Base-by-base conservation (phyloP, 257 asterid genomes). In the Thymus quinquecostatus region DNA sequence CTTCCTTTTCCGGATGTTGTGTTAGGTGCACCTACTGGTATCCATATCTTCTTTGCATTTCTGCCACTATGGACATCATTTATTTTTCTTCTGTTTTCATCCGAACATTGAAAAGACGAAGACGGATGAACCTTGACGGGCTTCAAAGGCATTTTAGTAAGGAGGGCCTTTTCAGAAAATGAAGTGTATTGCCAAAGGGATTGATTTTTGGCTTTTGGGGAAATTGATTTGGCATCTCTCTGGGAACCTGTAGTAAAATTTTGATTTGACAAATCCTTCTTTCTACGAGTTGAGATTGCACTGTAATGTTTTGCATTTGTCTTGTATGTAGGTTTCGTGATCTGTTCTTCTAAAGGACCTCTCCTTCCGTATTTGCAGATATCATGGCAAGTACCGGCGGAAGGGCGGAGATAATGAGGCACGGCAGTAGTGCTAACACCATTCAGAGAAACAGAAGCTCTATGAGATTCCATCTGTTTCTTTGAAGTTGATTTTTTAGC, bases 311-410 rank as follows among this genome's bases (percentile, higher is more conserved):
- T 76, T 8, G 51, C 51, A 9, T 7, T 59, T 73, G 69, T 71
- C 80, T 78, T 86, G 54, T 78, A 68, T 2, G 69, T 50, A 55
- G 83, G 76, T 65, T 57, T 71, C 75, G 60, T 57, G 34, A 81
- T 70, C 57, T 79, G 71, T 56, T 78, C 83, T 66, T 80, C 94
- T 44, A 38, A 38, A 40, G 75, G 51, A 32, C 73, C 80, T 47
- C 78, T 79, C 75, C 73, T 71, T 9, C 99, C 99, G 70, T 80
- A 91, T 79, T 94, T 94, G 71, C 98, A 94, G 44, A 85, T 65
- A 77, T 94, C 98, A 54, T 94, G 98, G 86, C 97, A 94, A 55
- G 98, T 91, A 71, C 96, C 98, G 5, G 92, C 71, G 45, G 93
- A 94, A 62, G 95, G 89, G 78, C 88, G 81, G 57, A 87, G 97